Evolutionary conservation across 768 basidiomycete genomes (phyloP), one percentile per base, ranked within the genome.

Genomic region (Hemileccinum rubropunctum): DNA sequence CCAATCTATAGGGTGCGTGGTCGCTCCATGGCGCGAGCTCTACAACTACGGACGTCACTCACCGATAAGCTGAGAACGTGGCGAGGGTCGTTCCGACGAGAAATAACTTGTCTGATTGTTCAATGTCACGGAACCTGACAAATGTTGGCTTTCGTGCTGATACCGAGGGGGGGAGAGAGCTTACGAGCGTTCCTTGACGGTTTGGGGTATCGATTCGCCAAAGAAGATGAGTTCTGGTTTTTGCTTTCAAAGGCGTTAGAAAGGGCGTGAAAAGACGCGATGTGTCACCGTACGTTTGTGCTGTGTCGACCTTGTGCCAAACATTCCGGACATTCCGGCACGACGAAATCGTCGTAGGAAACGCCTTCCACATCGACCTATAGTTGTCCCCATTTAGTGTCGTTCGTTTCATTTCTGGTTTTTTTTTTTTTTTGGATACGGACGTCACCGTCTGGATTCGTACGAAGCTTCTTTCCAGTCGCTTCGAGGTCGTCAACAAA

Each of bases 391-490:
- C 20, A 8, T 36, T 44, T 21, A 48, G 23, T 27, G 26, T 41
- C 21, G n/a, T 6, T 23, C 20, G 26, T 37, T 46, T 18, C 18
- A 26, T 27, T 42, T 13, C 14, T n/a, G n/a, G n/a, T n/a, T n/a
- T 42, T 23, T 3, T 23, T 23, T 23, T 23, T 23, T 23, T 23
- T 23, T 23, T 23, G 3, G 23, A 38, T 7, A 76, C 78, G 50
- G 57, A 90, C 94, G 72, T 97, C 94, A 65, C 94, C 94, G 58
- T 95, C 94, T 11, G 94, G 94, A 65, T 95, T 95, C 21, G 89
- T 95, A 50, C 90, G 77, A 2, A 80, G 85, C 48, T 79, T 77
- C 38, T 69, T 65, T 5, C 83, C 81, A 0, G 76, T 76, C 23
- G 69, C 69, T 62, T 84, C 82, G 42, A 87, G 66, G 38, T 86